Evolutionary conservation across 75 land plant genomes (phyloP).

Genomic region (Cupressus sempervirens): DNA sequence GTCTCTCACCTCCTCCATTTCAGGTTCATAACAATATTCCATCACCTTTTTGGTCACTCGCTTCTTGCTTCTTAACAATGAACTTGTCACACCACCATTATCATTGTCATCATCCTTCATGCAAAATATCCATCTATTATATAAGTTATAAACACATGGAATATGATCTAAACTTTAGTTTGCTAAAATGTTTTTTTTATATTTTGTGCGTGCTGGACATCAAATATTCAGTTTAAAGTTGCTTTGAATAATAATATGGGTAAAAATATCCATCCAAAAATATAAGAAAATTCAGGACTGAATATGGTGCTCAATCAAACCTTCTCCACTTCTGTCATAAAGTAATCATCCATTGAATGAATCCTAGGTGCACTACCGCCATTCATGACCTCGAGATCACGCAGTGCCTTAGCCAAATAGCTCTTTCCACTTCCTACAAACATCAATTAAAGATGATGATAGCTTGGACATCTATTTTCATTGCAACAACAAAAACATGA

Average conservation of each 20-base stretch:
- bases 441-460: slow-evolving; percentile 3
- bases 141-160: not conserved
- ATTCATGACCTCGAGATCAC: slow-evolving; percentile 80
- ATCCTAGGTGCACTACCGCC: slow-evolving; percentile 81
- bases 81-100: slow-evolving; percentile 28
- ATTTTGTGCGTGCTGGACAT: not conserved
- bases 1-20: slow-evolving; percentile 78
- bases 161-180: not conserved
- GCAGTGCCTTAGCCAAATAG: slow-evolving; percentile 74
- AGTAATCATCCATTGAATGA: slow-evolving; percentile 94
- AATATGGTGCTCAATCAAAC: slow-evolving; percentile 17
- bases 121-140: not conserved
- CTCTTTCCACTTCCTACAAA: slow-evolving; percentile 84
- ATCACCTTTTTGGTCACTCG: slow-evolving; percentile 56
- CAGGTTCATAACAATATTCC: slow-evolving; percentile 91
- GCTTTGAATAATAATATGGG: not conserved
- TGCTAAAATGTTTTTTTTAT: not conserved
- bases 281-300: not conserved
- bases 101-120: slow-evolving; percentile 58
- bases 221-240: not conserved
- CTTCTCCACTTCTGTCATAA: slow-evolving; percentile 90
- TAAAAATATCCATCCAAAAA: not conserved
- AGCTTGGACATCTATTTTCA: not conserved
- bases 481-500: not conserved
- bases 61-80: slow-evolving; percentile 41